A percentile compares a stretch with the other conserved stretches of the same genome.
Conservation (phyloP, 148 eudicot genomes). For the Fallopia convolvulus region DNA sequence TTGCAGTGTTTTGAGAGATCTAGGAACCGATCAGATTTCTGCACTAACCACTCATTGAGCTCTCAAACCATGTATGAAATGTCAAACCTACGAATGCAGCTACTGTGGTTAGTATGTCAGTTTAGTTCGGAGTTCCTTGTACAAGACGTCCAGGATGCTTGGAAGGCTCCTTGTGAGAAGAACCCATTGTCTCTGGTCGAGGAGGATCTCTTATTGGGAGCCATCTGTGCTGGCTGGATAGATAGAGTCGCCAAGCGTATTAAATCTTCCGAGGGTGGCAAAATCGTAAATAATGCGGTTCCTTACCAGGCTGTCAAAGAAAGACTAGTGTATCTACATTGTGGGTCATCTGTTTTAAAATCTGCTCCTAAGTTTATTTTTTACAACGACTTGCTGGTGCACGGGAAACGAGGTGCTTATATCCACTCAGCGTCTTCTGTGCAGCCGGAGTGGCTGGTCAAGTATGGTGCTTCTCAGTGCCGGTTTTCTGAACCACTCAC, state of each 20-base stretch:
- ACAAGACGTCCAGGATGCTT: constrained; percentile 53
- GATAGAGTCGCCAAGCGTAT: constrained; percentile 76
- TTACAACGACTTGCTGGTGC: constrained; percentile 56
- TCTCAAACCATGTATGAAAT: constrained; percentile 80
- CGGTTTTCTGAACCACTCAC: constrained; percentile 49
- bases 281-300: constrained; percentile 35
- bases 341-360: constrained; percentile 52
- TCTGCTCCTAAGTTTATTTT: constrained; percentile 71
- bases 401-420: constrained; percentile 41
- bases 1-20: constrained; percentile 77
- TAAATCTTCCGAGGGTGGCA: constrained; percentile 37
- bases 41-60: constrained; percentile 43
- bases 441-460: constrained; percentile 68
- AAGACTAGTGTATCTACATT: constrained; percentile 51
- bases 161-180: constrained; percentile 46
- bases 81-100: constrained; percentile 76
- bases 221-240: constrained; percentile 95
- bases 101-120: constrained; percentile 52
- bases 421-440: constrained; percentile 72
- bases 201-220: constrained; percentile 69
- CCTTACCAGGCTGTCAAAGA: constrained; percentile 66
- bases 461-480: constrained; percentile 53
- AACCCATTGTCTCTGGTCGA: constrained; percentile 42
- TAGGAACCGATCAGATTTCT: constrained; percentile 34
- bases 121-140: constrained; percentile 34